Conservation (phyloP, 2,329 filamentous ascomycete species). For the Clarireedia hainanense region DNA sequence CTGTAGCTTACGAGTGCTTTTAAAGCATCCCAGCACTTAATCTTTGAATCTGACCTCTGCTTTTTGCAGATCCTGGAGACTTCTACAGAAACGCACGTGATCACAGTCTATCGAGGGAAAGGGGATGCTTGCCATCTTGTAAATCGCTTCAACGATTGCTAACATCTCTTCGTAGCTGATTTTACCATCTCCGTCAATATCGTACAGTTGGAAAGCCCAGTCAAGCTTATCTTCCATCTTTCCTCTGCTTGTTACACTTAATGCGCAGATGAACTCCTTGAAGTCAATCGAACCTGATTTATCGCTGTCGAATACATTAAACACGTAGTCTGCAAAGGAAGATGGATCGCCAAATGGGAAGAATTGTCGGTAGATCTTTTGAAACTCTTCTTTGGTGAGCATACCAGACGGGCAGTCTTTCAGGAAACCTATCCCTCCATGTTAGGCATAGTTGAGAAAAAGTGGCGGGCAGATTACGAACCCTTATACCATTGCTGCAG, state of each 20-base stretch:
- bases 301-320: constrained; percentile 97
- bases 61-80: neutral
- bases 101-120: neutral
- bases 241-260: constrained; percentile 92
- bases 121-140: constrained; percentile 76
- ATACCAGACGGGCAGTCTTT: constrained; percentile 97
- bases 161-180: constrained; percentile 99
- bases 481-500: constrained; percentile 99
- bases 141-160: constrained; percentile 96
- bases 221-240: constrained; percentile 99
- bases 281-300: constrained; percentile 98
- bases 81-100: neutral
- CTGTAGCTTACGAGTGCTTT: neutral
- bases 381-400: constrained; percentile 96
- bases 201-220: constrained; percentile 98
- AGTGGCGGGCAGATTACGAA: constrained; percentile 36
- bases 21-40: neutral
- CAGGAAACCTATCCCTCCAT: constrained; percentile 63
- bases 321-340: constrained; percentile 97
- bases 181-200: constrained; percentile 97
- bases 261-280: constrained; percentile 97
- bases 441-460: constrained; percentile 11
- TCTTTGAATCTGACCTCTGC: neutral
- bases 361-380: constrained; percentile 99
- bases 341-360: constrained; percentile 98